Evolutionary conservation across 768 basidiomycete species (phyloP).

Genomic region (Leccinum broughii): DNA sequence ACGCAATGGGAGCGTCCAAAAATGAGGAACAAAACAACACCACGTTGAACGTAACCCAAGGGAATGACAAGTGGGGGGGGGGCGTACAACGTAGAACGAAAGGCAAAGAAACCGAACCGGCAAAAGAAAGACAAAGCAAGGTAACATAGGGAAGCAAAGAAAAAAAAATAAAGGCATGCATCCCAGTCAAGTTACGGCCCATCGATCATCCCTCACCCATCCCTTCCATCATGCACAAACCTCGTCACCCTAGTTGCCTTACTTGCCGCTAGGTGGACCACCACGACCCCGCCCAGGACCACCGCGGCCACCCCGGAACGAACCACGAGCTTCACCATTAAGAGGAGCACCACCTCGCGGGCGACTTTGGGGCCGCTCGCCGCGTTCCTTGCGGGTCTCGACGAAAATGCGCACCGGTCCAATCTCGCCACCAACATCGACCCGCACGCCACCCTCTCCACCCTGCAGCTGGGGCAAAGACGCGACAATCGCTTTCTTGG

Average conservation of each 20-base stretch:
- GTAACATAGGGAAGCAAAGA: constrained; percentile 14
- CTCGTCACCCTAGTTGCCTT: constrained; percentile 9
- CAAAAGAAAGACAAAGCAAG: constrained; percentile 14
- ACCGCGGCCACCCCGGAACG: constrained; percentile 48
- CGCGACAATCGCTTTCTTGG: constrained; percentile 81
- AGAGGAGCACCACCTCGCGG: constrained; percentile 61
- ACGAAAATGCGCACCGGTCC: constrained; percentile 63
- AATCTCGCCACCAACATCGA: constrained; percentile 62
- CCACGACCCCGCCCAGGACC: constrained; percentile 46
- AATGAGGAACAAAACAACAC: constrained; percentile 8
- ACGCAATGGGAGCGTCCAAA: constrained; percentile 25
- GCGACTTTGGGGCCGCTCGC: constrained; percentile 68
- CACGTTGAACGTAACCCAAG: constrained; percentile 14
- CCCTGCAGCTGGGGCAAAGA: constrained; percentile 67
- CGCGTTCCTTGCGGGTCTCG: constrained; percentile 90
- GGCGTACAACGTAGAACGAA: constrained; percentile 17
- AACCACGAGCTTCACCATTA: constrained; percentile 48
- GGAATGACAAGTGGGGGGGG: constrained; percentile 6
- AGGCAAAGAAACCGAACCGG: constrained; percentile 6
- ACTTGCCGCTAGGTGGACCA: constrained; percentile 31
- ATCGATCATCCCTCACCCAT: not conserved
- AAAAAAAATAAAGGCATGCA: constrained; percentile 13
- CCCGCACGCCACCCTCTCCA: constrained; percentile 86
- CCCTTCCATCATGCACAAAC: constrained; percentile 4
- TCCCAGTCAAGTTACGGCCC: constrained; percentile 10